These are phyloP conservation scores for Debaryomyces fabryi DNA, from an alignment of 1,139 yeast genomes.

Conservation along the genomic window DNA sequence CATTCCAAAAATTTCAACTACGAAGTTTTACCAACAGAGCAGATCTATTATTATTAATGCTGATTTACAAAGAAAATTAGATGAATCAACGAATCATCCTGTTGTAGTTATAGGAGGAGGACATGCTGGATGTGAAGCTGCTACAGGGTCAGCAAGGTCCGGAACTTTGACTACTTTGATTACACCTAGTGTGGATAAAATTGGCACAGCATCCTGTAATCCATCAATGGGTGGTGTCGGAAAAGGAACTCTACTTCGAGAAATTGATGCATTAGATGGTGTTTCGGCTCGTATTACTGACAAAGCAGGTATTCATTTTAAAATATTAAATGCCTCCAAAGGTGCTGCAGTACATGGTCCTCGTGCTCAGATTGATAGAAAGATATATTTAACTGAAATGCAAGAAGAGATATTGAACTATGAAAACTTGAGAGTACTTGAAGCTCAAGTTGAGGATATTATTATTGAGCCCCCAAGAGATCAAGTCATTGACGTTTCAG, in stretches of 20 bases:
- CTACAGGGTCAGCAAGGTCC: conserved; percentile 85
- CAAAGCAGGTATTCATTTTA: conserved; percentile 90
- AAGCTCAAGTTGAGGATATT: conserved; percentile 86
- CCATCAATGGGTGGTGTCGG: conserved; percentile 99
- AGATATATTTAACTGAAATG: conserved; percentile 79
- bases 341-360: conserved; percentile 99
- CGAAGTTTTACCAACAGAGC: neutral
- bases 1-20: neutral
- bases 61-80: conserved; percentile 38
- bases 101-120: conserved; percentile 97
- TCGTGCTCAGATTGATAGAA: conserved; percentile 91
- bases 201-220: conserved; percentile 96
- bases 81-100: conserved; percentile 48
- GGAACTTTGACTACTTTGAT: conserved; percentile 75
- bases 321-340: conserved; percentile 79
- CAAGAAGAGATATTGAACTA: conserved; percentile 64
- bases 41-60: conserved; percentile 35
- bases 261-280: conserved; percentile 96
- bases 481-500: conserved; percentile 27
- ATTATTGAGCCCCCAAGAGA: conserved; percentile 53
- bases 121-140: conserved; percentile 99
- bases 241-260: conserved; percentile 88
- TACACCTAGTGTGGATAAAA: conserved; percentile 73
- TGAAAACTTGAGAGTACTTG: conserved; percentile 59
- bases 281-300: conserved; percentile 84